These are phyloP conservation scores for Abrus pulchellus DNA, from an alignment of 306 rosid genomes.

Conservation along the genomic window DNA sequence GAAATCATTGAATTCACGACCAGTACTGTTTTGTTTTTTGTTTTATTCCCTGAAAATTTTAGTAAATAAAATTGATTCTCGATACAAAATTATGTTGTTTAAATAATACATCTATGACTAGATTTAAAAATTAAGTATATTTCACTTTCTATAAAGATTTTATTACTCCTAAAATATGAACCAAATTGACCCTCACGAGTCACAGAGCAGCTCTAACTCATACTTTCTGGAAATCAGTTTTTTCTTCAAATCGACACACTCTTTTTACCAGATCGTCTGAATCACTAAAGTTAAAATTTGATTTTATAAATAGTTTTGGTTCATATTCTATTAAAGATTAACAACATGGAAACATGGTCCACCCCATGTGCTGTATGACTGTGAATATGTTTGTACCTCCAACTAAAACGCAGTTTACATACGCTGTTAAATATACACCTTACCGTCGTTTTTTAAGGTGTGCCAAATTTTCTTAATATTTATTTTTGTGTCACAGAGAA, in stretches of 20 bases:
- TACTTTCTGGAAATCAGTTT: neutral
- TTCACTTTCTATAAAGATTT: too few species aligned
- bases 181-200: too few species aligned
- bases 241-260: neutral
- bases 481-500: neutral
- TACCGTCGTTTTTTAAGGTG: neutral
- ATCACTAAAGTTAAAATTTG: neutral
- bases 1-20: too few species aligned
- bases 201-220: too few species aligned
- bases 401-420: neutral
- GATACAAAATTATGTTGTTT: too few species aligned
- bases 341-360: conserved; percentile 8
- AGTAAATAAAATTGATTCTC: too few species aligned
- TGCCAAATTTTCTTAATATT: neutral
- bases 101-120: too few species aligned
- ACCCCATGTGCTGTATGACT: conserved; percentile 12
- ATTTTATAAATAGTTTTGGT: neutral
- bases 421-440: neutral
- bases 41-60: too few species aligned
- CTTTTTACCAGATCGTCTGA: neutral
- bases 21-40: too few species aligned
- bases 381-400: neutral
- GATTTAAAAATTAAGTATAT: too few species aligned
- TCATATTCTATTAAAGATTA: neutral
- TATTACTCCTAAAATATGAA: too few species aligned